phyloP scores from a whole-genome alignment of 352 stramenopile genomes.

The Globisporangium viniferum region DNA sequence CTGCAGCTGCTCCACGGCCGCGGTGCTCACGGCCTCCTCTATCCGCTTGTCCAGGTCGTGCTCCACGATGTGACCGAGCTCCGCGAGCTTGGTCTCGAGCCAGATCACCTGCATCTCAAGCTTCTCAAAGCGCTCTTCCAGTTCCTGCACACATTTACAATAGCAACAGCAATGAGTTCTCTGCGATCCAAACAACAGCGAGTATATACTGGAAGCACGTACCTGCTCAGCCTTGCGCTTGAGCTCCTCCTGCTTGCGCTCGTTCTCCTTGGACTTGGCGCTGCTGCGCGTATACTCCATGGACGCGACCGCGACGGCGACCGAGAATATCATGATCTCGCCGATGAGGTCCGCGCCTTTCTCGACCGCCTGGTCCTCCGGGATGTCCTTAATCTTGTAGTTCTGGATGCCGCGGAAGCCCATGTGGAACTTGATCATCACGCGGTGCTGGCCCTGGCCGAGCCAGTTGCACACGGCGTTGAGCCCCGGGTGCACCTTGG shows the following conservation, averaged over 20 bases:
- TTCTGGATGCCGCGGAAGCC: conserved; percentile 72
- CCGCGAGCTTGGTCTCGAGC: conserved; percentile 38
- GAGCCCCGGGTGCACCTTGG: conserved; percentile 69
- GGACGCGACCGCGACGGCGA: conserved; percentile 61
- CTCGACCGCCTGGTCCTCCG: conserved; percentile 69
- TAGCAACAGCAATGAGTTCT: not conserved
- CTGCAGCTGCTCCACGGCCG: conserved; percentile 11
- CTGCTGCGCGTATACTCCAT: conserved; percentile 76
- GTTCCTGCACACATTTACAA: conserved; percentile 19
- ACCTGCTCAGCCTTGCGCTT: conserved; percentile 40
- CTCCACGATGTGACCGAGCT: conserved; percentile 37
- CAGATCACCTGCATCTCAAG: conserved; percentile 45
- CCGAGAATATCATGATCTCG: conserved; percentile 78
- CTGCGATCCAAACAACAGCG: not conserved
- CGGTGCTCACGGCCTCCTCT: conserved; percentile 12
- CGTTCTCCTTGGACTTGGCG: conserved; percentile 56
- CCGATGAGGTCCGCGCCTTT: conserved; percentile 74
- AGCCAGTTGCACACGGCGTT: conserved; percentile 57
- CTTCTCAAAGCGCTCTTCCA: conserved; percentile 48
- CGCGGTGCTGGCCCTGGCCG: conserved; percentile 63
- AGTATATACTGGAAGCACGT: not conserved
- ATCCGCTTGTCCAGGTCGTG: conserved; percentile 19
- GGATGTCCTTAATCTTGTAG: conserved; percentile 76
- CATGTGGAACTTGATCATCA: conserved; percentile 76
- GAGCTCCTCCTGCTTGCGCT: conserved; percentile 50